These are phyloP conservation scores for Priceomyces medius DNA, from an alignment of 805 yeast species.

Conservation along the genomic window DNA sequence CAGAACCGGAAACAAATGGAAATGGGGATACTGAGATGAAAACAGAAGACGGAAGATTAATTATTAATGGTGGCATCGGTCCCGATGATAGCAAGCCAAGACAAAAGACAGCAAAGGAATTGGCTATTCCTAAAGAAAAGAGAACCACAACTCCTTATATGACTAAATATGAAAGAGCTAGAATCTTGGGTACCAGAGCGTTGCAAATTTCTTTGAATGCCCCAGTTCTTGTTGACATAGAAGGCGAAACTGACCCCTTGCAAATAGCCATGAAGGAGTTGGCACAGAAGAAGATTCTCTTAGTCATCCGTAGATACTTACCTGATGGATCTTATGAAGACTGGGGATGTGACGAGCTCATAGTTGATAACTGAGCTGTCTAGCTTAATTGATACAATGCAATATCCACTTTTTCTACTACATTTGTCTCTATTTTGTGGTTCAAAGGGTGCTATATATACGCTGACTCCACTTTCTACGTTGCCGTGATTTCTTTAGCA, in stretches of 20 bases:
- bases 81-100: conserved; percentile 50
- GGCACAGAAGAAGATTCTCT: conserved; percentile 90
- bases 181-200: conserved; percentile 97
- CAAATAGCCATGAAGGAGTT: conserved; percentile 97
- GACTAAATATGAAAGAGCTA: conserved; percentile 98
- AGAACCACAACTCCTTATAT: conserved; percentile 97
- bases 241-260: conserved; percentile 98
- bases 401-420: too few relatives aligned
- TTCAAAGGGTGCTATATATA: too few relatives aligned
- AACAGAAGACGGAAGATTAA: conserved; percentile 69
- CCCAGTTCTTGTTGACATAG: conserved; percentile 95
- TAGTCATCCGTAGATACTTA: conserved; percentile 90
- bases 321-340: conserved; percentile 98
- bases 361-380: conserved; percentile 63
- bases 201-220: conserved; percentile 97
- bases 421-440: too few relatives aligned
- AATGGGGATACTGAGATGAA: conserved; percentile 44
- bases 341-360: conserved; percentile 98
- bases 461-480: too few relatives aligned
- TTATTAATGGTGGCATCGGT: conserved; percentile 69
- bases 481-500: background rate
- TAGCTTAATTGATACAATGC: background rate
- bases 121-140: conserved; percentile 84
- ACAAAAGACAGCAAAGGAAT: conserved; percentile 68
- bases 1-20: conserved; percentile 21